Base-by-base conservation (phyloP, 2,329 filamentous ascomycete species). In the Zymoseptoria brevis region DNA sequence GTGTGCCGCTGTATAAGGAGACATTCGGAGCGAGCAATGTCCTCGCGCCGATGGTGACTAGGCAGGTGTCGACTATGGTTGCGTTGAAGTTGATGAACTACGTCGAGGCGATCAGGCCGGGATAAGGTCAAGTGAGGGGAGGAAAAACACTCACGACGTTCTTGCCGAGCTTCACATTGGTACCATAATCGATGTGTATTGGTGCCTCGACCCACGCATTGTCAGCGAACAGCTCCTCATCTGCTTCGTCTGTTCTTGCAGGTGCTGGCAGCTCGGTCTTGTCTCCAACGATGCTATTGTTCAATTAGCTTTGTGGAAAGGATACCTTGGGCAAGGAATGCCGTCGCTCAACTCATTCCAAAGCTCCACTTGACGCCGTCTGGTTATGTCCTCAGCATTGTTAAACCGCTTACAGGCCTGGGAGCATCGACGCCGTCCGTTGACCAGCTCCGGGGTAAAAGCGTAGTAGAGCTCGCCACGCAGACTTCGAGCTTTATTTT, bases 21-120 rank as follows among this genome's bases (percentile, higher is more conserved):
- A 90, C 88, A 69, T 90, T 89, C 1, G 91, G 89, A 0, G 89
- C 91, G 50, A 94, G 77, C 24, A 96, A 76, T 1, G 89, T 93
- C 56, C 90, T 84, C 4, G 85, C 82, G 0, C 91, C 91, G 54
- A 96, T 84, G 0, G 80, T 85, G 58, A 95, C 87, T 26, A 79
- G 74, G 71, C 86, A 88, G 1, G 88, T 92, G 71, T 96, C 91
- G 29, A 95, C 76, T 70, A 90, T 88, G 5, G 84, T 86, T 66
- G 83, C 86, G 73, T 90, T 86, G 71, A 81, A 85, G 75, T 88
- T 96, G 71, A 96, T 80, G 68, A 86, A 94, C 35, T 45, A n/a
- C 35, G 13, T 16, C 5, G 13, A n/a, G 35, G 13, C 16, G 35
- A 16, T 45, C 13, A 45, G 35, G 13, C 4, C 4, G 5, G 2